phyloP scores from a whole-genome alignment of 2,329 filamentous ascomycete species.

The Colletotrichum acutatum region DNA sequence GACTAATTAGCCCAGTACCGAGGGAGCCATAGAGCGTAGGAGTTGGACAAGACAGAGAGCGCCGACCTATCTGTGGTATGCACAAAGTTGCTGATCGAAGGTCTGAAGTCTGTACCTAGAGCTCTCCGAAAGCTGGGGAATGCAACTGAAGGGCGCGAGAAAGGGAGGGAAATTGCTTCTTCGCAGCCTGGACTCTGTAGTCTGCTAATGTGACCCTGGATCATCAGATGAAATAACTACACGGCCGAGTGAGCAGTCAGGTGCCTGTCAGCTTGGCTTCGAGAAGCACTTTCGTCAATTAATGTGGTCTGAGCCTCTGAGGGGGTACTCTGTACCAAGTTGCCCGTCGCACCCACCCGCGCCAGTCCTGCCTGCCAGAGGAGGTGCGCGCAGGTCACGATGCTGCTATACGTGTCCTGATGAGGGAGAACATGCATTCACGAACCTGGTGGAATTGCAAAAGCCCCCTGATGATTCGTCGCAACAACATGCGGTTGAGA shows the following conservation, averaged over 20 bases:
- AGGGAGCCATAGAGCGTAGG: neutral
- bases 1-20: neutral
- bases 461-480: constrained; percentile 27
- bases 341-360: neutral
- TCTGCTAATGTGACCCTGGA: neutral
- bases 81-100: neutral
- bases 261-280: constrained; percentile 8
- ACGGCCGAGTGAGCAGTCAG: neutral
- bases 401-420: constrained; percentile 1
- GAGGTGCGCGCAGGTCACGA: neutral
- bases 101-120: neutral
- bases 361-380: neutral
- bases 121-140: neutral
- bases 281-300: constrained; percentile 3
- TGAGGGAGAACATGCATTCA: constrained; percentile 19
- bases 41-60: neutral
- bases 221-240: constrained; percentile 1
- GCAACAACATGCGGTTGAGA: constrained; percentile 16
- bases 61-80: neutral
- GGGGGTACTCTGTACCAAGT: neutral
- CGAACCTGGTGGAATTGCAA: constrained; percentile 25
- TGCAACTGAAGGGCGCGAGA: neutral
- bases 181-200: neutral
- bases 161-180: constrained; percentile 10
- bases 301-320: neutral